These are phyloP conservation scores for Fusarium cyanostomum DNA, from an alignment of 2,329 filamentous ascomycete genomes.

Conservation along the genomic window DNA sequence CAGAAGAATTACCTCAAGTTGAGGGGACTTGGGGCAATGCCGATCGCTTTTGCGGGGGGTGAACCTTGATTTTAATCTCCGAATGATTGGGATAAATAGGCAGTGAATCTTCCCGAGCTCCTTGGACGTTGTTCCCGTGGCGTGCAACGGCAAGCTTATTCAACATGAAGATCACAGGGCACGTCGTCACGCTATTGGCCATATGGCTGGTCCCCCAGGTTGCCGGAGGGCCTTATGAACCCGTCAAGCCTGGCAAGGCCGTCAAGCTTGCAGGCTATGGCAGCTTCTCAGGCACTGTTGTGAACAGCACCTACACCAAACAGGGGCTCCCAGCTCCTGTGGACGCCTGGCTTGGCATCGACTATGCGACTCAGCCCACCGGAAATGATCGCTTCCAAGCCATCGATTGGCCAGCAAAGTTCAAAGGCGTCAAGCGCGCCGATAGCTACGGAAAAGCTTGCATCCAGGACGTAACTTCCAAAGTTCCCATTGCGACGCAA, in stretches of 20 bases:
- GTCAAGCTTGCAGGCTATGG: slow-evolving; percentile 30
- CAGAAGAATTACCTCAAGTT: neutral
- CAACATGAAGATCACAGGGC: slow-evolving; percentile 28
- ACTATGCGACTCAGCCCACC: slow-evolving; percentile 55
- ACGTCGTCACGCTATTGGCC: slow-evolving; percentile 25
- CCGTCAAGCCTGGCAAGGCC: neutral
- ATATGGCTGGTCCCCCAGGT: slow-evolving; percentile 16
- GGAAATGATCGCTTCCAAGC: slow-evolving; percentile 53
- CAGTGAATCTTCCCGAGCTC: fast-evolving
- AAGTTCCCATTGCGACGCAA: slow-evolving; percentile 33
- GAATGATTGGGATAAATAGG: neutral
- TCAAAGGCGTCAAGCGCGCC: slow-evolving; percentile 52
- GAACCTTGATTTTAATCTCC: neutral
- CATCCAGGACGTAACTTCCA: slow-evolving; percentile 48
- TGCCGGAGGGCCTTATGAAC: slow-evolving; percentile 1
- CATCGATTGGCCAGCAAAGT: slow-evolving; percentile 52
- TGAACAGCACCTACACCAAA: slow-evolving; percentile 30
- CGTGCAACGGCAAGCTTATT: neutral
- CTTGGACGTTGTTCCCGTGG: fast-evolving
- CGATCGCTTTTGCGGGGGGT: neutral
- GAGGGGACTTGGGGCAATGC: neutral
- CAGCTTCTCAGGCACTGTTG: slow-evolving; percentile 29
- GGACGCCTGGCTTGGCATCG: slow-evolving; percentile 59
- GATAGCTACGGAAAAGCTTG: slow-evolving; percentile 54
- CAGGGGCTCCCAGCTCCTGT: slow-evolving; percentile 40